Evolutionary conservation across 2,329 filamentous ascomycete genomes (phyloP).

Genomic region (Cadophora sp.): DNA sequence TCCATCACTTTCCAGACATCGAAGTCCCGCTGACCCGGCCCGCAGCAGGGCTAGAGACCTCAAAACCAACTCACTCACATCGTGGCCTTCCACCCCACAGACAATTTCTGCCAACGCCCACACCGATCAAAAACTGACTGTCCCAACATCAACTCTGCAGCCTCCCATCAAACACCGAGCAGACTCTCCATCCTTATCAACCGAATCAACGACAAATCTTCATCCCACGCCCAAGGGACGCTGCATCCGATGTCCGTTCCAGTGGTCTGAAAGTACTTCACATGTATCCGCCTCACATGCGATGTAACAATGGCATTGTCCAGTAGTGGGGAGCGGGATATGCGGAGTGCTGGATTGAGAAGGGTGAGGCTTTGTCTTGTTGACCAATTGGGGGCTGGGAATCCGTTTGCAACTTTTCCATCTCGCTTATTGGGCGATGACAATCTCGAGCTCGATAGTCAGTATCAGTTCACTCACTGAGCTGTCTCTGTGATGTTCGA

Average conservation of each 20-base stretch:
- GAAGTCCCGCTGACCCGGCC: neutral
- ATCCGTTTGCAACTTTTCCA: neutral
- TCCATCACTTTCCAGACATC: neutral
- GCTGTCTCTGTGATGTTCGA: neutral
- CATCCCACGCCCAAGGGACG: neutral
- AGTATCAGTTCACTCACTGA: conserved; percentile 30
- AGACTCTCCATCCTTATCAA: neutral
- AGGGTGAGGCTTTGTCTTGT: conserved; percentile 1
- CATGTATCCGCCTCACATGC: conserved; percentile 2
- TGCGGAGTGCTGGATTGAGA: conserved; percentile 4
- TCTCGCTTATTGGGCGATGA: neutral
- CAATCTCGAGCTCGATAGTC: neutral
- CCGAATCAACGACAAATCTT: neutral
- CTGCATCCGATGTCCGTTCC: neutral
- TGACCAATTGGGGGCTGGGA: neutral
- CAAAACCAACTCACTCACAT: neutral
- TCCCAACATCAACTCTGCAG: neutral
- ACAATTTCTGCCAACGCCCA: neutral
- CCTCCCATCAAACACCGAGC: neutral
- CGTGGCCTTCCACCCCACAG: neutral
- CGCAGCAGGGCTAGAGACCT: neutral
- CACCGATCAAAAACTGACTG: neutral
- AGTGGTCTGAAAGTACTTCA: neutral
- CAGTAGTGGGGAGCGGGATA: neutral
- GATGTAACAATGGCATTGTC: conserved; percentile 4